These are phyloP conservation scores for Thermochaetoides thermophila DNA, from an alignment of 495 filamentous ascomycete species.

Conservation along the genomic window DNA sequence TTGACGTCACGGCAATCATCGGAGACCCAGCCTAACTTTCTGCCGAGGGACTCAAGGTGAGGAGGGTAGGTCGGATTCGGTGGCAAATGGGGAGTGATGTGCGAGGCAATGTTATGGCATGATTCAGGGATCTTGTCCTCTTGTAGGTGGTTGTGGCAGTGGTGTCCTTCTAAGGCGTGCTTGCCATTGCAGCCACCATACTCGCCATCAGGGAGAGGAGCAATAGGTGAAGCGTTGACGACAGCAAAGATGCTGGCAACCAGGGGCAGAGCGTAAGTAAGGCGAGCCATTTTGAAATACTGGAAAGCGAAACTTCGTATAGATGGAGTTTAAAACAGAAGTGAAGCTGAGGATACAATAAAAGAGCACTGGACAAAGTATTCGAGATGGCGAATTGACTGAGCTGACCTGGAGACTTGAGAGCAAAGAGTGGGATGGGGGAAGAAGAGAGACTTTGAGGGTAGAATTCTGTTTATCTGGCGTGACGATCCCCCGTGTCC, in stretches of 20 bases:
- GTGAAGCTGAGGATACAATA: constrained; percentile 3
- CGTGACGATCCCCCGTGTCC: no score
- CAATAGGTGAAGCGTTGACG: background rate
- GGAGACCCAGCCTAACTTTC: background rate
- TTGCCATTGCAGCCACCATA: background rate
- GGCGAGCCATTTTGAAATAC: constrained; percentile 2
- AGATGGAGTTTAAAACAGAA: background rate
- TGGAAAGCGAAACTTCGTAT: background rate
- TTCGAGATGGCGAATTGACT: no score
- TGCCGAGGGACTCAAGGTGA: background rate
- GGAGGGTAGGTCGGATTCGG: constrained; percentile 2
- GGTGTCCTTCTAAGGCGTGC: background rate
- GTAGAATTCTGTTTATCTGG: no score
- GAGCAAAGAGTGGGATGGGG: no score
- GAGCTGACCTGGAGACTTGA: no score
- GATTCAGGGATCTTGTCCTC: no score
- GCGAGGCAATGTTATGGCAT: constrained; percentile 1
- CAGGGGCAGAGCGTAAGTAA: background rate
- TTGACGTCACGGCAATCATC: background rate
- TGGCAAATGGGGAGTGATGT: constrained; percentile 2
- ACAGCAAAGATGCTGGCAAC: constrained; percentile 3
- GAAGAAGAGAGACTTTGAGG: no score
- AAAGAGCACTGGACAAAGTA: background rate
- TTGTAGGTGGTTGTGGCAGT: background rate
- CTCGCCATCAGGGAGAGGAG: background rate